Evolutionary conservation across 768 basidiomycete species (phyloP), one percentile per base, ranked within the genome.

Genomic region (Pleurotus eryngii): DNA sequence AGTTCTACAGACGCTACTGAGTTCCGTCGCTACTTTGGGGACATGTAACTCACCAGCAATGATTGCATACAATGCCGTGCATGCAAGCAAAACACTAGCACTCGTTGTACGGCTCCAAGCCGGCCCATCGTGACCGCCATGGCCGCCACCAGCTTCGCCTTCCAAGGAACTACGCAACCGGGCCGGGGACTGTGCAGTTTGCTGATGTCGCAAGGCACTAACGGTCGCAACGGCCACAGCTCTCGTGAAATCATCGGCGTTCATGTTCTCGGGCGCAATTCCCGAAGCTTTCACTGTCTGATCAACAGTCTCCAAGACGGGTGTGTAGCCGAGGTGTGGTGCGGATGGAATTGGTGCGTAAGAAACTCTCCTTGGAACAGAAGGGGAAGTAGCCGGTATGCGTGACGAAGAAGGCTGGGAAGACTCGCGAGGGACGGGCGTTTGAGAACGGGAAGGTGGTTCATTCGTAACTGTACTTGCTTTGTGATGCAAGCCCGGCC

Each of bases 151-250:
- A 4, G 77, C 85, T 5, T 67, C 75, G 3, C 83, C 85, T 24
- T 61, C 60, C 3, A 67, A 74, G 3, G 79, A 79, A 47, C 70
- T 62, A 45, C 82, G 78, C 22, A 70, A 65, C 54, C 82, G 76
- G 17, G 73, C 77, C 27, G 79, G 81, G 4, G 80, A 79, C 27
- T 80, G 75, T 3, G 66, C 68, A n/a, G 76, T 74, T 62, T 89
- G 84, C 69, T 92, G 88, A 66, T 95, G 92, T 49, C 92, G 78
- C 58, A 98, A 72, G 0, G 95, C 95, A 60, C 86, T 92, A 17
- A 95, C 95, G 3, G 95, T 97, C 6, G 94, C 94, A 12, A 92
- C 93, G 9, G 95, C 93, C 7, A 98, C 93, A 9, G 94, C 95
- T 5, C 93, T 81, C 8, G 94, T 93, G 64, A 97, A 93, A 61